Evolutionary conservation across 1,284 basidiomycete genomes (phyloP), one percentile per base, ranked within the genome.

Genomic region (Ustilago xerochloae): DNA sequence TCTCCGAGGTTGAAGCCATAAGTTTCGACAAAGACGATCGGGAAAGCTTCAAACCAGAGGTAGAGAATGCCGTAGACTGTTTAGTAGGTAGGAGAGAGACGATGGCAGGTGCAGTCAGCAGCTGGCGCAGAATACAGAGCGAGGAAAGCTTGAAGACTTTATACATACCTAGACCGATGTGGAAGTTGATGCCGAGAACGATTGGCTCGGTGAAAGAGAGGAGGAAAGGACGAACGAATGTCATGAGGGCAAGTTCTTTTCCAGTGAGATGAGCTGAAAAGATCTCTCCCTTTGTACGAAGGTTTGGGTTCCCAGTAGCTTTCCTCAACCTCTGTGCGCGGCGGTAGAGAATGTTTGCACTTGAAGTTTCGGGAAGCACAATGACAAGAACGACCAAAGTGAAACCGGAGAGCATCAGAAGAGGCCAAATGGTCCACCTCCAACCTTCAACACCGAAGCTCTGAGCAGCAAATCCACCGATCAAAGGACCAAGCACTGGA

Each of bases 361-460:
- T 63, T 6, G 77, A 71, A 4, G 85, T 86, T 53, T 86, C 86
- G 16, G 85, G 85, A 32, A 86, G 52, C 4, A 66, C 47, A 62
- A 86, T 63, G 52, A 78, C 45, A 7, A 86, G 66, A 15, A 75
- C 57, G 28, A 77, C 43, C 2, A 77, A 30, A 0, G 75, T 51
- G 28, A 79, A 77, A 3, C 85, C 85, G 24, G 75, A 80, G 4
- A 84, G 65, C 75, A 81, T 82, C 18, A 84, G 68, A 63, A 85
- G 76, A 9, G 80, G 77, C 81, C 82, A 86, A 55, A 86, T 83
- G 9, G 83, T 80, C 78, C 80, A 81, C 9, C 77, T 57, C 68
- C 75, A 80, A 4, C 69, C 70, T 22, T 67, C 45, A 1, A 20
- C 50, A 13, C 60, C 69, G 30, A 58, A 74, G 32, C 53, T 53